A percentile compares a stretch with the other conserved stretches of the same genome.
phyloP scores from a whole-genome alignment of 2,329 filamentous ascomycete species.

The Raffaelea deltoideospora region DNA sequence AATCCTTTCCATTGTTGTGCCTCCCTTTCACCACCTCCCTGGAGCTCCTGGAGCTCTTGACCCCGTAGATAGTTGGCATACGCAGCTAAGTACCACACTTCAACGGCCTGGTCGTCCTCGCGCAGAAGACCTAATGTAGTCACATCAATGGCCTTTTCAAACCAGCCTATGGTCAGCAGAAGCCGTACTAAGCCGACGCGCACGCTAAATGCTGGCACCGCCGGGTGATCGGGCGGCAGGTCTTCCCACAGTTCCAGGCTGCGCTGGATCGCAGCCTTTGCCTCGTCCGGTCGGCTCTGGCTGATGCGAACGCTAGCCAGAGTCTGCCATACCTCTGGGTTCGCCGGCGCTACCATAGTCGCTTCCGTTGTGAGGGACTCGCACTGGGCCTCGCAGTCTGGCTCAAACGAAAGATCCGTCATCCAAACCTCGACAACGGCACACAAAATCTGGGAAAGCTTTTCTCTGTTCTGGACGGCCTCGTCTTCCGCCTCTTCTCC shows the following conservation, averaged over 20 bases:
- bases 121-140: conserved; percentile 71
- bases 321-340: conserved; percentile 85
- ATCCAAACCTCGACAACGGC: conserved; percentile 95
- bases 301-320: conserved; percentile 88
- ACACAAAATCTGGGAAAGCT: conserved; percentile 83
- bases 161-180: conserved; percentile 80
- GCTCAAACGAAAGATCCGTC: conserved; percentile 91
- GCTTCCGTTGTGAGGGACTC: conserved; percentile 85
- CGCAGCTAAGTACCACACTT: conserved; percentile 92
- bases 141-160: conserved; percentile 71
- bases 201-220: conserved; percentile 72
- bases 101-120: conserved; percentile 88
- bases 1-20: conserved; percentile 21
- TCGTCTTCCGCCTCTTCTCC: conserved; percentile 1
- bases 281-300: conserved; percentile 66
- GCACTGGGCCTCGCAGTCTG: conserved; percentile 77
- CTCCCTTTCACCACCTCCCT: conserved; percentile 6
- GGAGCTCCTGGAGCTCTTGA: conserved; percentile 41
- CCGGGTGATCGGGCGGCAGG: conserved; percentile 53
- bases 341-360: conserved; percentile 64
- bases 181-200: conserved; percentile 71
- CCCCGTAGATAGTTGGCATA: conserved; percentile 78
- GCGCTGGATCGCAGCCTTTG: conserved; percentile 58
- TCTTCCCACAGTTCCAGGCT: conserved; percentile 78
- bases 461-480: conserved; percentile 49